Conservation (phyloP, 768 basidiomycete genomes). For the Sporobolomyces phaffii region DNA sequence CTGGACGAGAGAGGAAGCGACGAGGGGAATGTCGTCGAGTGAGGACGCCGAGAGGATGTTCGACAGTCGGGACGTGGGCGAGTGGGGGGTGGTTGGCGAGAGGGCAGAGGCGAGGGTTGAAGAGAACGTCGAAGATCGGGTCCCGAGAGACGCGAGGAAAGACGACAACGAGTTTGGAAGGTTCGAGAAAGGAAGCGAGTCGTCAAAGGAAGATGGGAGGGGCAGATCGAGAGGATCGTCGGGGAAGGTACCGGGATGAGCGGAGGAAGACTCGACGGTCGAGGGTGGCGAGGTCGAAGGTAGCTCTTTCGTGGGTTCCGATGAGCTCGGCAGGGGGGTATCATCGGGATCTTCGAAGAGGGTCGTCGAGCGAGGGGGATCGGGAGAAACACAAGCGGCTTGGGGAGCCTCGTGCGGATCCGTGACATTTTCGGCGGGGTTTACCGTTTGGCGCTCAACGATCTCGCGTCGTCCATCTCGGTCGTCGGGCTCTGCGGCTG, state of each 20-base stretch:
- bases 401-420: not conserved
- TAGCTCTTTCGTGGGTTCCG: not conserved
- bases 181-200: conserved; percentile 2
- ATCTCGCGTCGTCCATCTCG: too few species aligned
- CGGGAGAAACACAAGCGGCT: not conserved
- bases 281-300: not conserved
- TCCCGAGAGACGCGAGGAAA: conserved; percentile 10
- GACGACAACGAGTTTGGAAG: not conserved
- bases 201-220: not conserved
- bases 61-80: conserved; percentile 4
- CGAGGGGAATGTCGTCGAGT: conserved; percentile 10
- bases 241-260: conserved; percentile 1
- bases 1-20: conserved; percentile 9
- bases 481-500: too few species aligned
- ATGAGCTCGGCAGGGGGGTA: not conserved
- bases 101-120: conserved; percentile 3
- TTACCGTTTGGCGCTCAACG: too few species aligned
- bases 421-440: too few species aligned
- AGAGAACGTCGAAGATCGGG: not conserved
- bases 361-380: not conserved
- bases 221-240: conserved; percentile 5
- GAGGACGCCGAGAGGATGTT: conserved; percentile 6
- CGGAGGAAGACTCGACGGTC: not conserved
- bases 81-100: not conserved
- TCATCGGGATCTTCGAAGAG: conserved; percentile 17